Percentiles rank a stretch among this genome's conserved stretches.
phyloP scores from a whole-genome alignment of 73 alveolate genomes.

The Stentor coeruleus region DNA sequence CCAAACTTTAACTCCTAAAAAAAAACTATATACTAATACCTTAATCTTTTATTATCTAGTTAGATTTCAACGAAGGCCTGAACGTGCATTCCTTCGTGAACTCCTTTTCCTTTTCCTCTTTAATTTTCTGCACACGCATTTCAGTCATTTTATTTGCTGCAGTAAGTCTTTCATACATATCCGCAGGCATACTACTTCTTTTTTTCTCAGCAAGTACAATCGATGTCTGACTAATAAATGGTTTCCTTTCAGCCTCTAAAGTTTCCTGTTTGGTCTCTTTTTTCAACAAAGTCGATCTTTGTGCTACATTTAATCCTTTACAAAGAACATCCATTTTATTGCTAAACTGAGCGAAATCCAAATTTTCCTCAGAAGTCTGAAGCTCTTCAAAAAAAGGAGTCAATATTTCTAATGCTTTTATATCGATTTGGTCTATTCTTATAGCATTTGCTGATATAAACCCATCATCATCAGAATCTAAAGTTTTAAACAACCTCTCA shows the following conservation, averaged over 20 bases:
- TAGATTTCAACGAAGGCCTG: too few relatives aligned
- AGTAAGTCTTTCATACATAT: background rate
- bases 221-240: background rate
- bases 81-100: background rate
- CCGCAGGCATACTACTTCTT: background rate
- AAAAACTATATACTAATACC: too few relatives aligned
- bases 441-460: background rate
- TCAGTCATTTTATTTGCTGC: background rate
- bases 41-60: too few relatives aligned
- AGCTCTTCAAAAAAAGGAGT: background rate
- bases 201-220: background rate
- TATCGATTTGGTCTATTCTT: background rate
- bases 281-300: background rate
- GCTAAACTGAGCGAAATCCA: background rate
- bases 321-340: background rate
- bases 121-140: background rate
- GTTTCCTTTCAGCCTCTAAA: background rate
- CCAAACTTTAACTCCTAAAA: too few relatives aligned
- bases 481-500: background rate
- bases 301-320: background rate
- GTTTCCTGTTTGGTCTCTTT: background rate
- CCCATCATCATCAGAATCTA: constrained; percentile 1
- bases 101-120: constrained; percentile 2
- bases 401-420: background rate
- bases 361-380: background rate